These are phyloP conservation scores for Magnaporthiopsis incrustans DNA, from an alignment of 2,329 filamentous ascomycete genomes.

Conservation along the genomic window DNA sequence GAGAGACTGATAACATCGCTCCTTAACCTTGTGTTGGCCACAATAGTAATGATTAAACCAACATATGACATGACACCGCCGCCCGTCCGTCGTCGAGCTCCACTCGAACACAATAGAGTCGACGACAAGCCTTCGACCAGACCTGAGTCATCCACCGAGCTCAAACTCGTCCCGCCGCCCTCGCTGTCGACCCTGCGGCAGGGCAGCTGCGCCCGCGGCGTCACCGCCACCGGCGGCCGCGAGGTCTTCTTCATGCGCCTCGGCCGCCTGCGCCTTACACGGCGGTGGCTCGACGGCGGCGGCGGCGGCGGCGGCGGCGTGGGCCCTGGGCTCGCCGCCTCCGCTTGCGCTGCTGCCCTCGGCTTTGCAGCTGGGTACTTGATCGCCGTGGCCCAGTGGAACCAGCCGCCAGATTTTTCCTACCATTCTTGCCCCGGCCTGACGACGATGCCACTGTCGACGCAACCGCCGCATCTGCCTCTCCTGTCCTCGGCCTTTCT, in stretches of 20 bases:
- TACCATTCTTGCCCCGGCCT: not conserved
- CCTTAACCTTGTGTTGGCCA: not conserved
- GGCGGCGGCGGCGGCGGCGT: conserved; percentile 26
- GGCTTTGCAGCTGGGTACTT: conserved; percentile 18
- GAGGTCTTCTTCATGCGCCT: conserved; percentile 28
- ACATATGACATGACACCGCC: conserved; percentile 5
- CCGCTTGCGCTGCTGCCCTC: conserved; percentile 14
- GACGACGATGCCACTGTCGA: not conserved
- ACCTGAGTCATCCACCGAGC: conserved; percentile 15
- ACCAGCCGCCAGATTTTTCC: no score
- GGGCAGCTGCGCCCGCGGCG: not conserved
- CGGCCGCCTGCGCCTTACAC: conserved; percentile 20
- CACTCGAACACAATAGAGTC: conserved; percentile 14
- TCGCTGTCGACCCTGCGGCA: conserved; percentile 8
- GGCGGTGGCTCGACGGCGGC: conserved; percentile 23
- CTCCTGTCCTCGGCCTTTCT: not conserved
- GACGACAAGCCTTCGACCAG: conserved; percentile 18
- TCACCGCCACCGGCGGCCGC: conserved; percentile 10
- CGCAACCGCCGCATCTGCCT: not conserved
- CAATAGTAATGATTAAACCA: conserved; percentile 4
- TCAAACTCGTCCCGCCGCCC: conserved; percentile 13
- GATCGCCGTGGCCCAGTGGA: not conserved
- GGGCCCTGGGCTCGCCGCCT: conserved; percentile 16
- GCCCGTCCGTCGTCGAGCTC: not conserved
- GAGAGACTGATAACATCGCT: not conserved